Percentiles rank a stretch among this genome's conserved stretches.
Conservation (phyloP, 345 rosid genomes). For the Bruguiera parviflora region DNA sequence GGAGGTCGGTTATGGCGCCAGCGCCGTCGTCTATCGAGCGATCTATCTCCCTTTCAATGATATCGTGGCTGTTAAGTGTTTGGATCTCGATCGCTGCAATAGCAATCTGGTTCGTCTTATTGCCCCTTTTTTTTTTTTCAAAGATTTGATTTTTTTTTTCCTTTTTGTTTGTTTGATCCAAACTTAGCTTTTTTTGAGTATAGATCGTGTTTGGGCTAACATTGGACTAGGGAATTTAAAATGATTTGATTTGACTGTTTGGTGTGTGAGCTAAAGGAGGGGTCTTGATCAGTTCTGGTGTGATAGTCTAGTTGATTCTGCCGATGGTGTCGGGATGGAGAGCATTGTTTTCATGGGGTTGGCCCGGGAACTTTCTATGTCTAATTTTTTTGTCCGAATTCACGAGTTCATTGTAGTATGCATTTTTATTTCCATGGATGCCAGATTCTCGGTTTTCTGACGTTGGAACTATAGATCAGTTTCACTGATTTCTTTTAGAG, state of each 20-base stretch:
- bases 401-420: too few relatives aligned
- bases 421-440: not conserved
- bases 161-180: constrained; percentile 10
- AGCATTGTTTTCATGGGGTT: not conserved
- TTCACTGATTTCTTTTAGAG: not conserved
- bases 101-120: constrained; percentile 71
- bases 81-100: constrained; percentile 99
- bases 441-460: not conserved
- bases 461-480: not conserved
- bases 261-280: not conserved
- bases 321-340: not conserved
- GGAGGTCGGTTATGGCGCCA: constrained; percentile 92
- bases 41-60: constrained; percentile 80
- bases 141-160: not conserved
- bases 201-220: constrained; percentile 16
- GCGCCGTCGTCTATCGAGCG: constrained; percentile 90
- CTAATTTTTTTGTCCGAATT: too few relatives aligned
- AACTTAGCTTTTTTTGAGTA: not conserved
- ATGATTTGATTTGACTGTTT: constrained; percentile 5
- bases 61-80: constrained; percentile 83
- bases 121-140: not conserved
- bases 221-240: constrained; percentile 2
- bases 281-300: not conserved
- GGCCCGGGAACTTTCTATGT: too few relatives aligned
- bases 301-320: not conserved